Evolutionary conservation across 2,329 filamentous ascomycete species (phyloP).

Genomic region (Boeremia exigua): DNA sequence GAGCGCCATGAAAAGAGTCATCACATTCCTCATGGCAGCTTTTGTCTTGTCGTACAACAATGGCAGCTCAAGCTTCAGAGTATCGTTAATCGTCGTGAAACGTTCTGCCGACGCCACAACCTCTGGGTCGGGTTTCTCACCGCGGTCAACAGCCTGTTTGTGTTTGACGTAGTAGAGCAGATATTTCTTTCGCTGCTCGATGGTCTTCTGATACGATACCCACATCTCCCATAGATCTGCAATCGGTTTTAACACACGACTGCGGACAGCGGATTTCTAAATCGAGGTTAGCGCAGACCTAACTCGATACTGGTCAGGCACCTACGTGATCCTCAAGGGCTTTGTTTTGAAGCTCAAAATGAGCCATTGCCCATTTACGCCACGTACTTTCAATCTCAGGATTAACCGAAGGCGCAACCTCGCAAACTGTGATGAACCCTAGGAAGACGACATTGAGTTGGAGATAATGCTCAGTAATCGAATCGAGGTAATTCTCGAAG

Average conservation of each 20-base stretch:
- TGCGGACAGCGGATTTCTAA: conserved; percentile 70
- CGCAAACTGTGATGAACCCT: conserved; percentile 83
- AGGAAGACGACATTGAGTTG: conserved; percentile 81
- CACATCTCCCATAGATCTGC: conserved; percentile 79
- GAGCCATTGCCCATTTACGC: conserved; percentile 86
- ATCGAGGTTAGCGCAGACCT: conserved; percentile 17
- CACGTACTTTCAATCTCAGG: conserved; percentile 93
- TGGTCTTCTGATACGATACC: conserved; percentile 82
- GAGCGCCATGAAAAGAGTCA: conserved; percentile 82
- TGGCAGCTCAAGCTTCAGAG: conserved; percentile 89
- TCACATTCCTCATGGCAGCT: conserved; percentile 80
- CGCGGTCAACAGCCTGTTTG: conserved; percentile 75
- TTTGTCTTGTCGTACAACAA: conserved; percentile 82
- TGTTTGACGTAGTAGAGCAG: conserved; percentile 86
- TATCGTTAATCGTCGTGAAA: conserved; percentile 89
- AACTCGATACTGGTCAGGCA: conserved; percentile 3
- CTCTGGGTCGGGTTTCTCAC: conserved; percentile 87
- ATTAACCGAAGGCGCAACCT: conserved; percentile 63
- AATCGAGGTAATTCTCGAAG: conserved; percentile 89
- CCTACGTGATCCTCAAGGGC: conserved; percentile 84
- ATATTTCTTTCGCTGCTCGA: conserved; percentile 95
- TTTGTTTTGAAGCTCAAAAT: conserved; percentile 83
- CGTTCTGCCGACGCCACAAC: conserved; percentile 83
- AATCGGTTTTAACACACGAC: conserved; percentile 85
- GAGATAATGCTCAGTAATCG: conserved; percentile 78